These are phyloP conservation scores for Karstenula rhodostoma DNA, from an alignment of 2,329 filamentous ascomycete species.

Conservation along the genomic window DNA sequence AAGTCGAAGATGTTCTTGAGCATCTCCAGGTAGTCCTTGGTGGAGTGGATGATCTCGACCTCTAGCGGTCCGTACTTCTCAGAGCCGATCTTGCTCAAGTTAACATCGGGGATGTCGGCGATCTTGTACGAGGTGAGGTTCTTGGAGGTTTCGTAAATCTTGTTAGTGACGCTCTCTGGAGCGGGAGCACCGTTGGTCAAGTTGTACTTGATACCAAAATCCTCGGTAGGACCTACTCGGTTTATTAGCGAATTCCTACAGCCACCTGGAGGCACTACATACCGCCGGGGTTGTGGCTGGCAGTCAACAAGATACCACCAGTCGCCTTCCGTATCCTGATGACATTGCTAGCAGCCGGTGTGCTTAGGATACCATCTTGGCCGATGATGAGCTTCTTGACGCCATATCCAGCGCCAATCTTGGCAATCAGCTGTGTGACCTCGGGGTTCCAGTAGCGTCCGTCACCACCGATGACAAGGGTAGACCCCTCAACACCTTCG, in stretches of 20 bases:
- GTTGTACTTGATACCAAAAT: conserved; percentile 99
- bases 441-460: conserved; percentile 97
- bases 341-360: conserved; percentile 92
- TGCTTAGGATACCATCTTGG: conserved; percentile 95
- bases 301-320: conserved; percentile 94
- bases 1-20: conserved; percentile 99
- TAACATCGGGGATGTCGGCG: conserved; percentile 83
- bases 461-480: conserved; percentile 96
- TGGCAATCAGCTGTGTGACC: conserved; percentile 94
- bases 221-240: conserved; percentile 78
- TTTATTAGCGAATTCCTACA: conserved; percentile 11
- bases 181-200: conserved; percentile 94
- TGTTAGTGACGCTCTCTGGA: conserved; percentile 96
- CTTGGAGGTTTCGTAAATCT: conserved; percentile 94
- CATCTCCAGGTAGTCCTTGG: conserved; percentile 90
- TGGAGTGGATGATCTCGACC: conserved; percentile 95
- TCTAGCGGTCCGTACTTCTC: conserved; percentile 86
- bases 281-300: conserved; percentile 98
- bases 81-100: conserved; percentile 82
- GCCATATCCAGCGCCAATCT: conserved; percentile 95
- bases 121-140: conserved; percentile 91
- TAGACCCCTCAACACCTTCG: conserved; percentile 85
- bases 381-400: conserved; percentile 99
- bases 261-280: conserved; percentile 48
- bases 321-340: conserved; percentile 95